phyloP scores from a whole-genome alignment of 306 rosid genomes.

The Prunus fruticosa region DNA sequence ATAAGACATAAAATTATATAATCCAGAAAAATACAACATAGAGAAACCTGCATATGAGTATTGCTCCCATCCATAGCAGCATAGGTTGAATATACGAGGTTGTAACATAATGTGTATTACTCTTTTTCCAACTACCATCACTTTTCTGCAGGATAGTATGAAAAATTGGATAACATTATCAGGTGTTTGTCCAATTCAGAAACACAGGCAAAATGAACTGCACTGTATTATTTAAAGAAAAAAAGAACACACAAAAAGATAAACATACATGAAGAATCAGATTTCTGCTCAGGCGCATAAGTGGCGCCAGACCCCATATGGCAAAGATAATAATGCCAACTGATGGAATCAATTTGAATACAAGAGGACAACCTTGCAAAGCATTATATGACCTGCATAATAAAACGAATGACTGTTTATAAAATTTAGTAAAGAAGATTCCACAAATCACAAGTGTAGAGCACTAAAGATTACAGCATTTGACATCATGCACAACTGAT shows the following conservation, averaged over 20 bases:
- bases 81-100: conserved; percentile 76
- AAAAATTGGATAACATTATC: conserved; percentile 3
- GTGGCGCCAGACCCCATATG: conserved; percentile 80
- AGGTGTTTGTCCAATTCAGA: background rate
- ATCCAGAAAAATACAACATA: conserved; percentile 6
- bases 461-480: background rate
- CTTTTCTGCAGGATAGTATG: conserved; percentile 52
- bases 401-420: background rate
- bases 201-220: conserved; percentile 1
- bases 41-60: conserved; percentile 85
- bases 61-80: conserved; percentile 80
- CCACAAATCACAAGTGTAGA: background rate
- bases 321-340: conserved; percentile 63
- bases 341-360: conserved; percentile 64
- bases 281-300: conserved; percentile 58
- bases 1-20: background rate
- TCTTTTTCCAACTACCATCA: conserved; percentile 86
- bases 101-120: conserved; percentile 53
- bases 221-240: conserved; percentile 14
- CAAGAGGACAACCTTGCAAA: conserved; percentile 60
- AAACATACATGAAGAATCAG: conserved; percentile 50
- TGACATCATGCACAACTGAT: conserved; percentile 7
- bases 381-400: conserved; percentile 60
- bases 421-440: conserved; percentile 10
- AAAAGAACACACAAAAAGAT: conserved; percentile 11